These are phyloP conservation scores for Cyclotella sp. DNA, from an alignment of 108 stramenopile genomes.

Conservation along the genomic window DNA sequence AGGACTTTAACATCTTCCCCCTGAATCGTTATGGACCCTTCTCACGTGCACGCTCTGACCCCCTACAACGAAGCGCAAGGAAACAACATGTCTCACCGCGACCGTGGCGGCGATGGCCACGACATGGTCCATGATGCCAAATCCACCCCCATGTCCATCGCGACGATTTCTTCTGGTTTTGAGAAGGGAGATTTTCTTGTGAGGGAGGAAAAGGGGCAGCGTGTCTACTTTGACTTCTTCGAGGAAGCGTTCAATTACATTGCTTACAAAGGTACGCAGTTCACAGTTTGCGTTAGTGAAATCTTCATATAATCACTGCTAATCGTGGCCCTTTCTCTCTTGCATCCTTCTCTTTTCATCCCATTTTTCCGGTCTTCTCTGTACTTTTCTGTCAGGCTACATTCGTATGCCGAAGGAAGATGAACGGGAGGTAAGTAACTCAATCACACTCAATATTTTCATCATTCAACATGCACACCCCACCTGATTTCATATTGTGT, in stretches of 20 bases:
- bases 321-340: background rate
- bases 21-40: slow-evolving; percentile 12
- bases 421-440: slow-evolving; percentile 57
- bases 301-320: background rate
- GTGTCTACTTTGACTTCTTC: slow-evolving; percentile 59
- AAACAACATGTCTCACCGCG: slow-evolving; percentile 33
- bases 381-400: slow-evolving; percentile 51
- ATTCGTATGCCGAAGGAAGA: slow-evolving; percentile 84
- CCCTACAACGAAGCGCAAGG: slow-evolving; percentile 18
- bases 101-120: background rate
- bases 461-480: background rate
- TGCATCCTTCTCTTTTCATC: background rate
- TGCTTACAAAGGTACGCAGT: slow-evolving; percentile 74
- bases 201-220: slow-evolving; percentile 84
- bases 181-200: slow-evolving; percentile 89
- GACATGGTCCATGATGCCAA: slow-evolving; percentile 29
- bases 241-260: slow-evolving; percentile 91
- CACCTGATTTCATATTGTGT: background rate
- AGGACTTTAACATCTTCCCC: no score
- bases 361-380: background rate
- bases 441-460: background rate
- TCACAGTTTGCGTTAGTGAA: background rate
- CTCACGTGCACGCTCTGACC: slow-evolving; percentile 24
- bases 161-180: slow-evolving; percentile 81
- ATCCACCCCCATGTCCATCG: slow-evolving; percentile 55